Conservation (phyloP, 73 alveolate species). For the Uronychia binucleata region DNA sequence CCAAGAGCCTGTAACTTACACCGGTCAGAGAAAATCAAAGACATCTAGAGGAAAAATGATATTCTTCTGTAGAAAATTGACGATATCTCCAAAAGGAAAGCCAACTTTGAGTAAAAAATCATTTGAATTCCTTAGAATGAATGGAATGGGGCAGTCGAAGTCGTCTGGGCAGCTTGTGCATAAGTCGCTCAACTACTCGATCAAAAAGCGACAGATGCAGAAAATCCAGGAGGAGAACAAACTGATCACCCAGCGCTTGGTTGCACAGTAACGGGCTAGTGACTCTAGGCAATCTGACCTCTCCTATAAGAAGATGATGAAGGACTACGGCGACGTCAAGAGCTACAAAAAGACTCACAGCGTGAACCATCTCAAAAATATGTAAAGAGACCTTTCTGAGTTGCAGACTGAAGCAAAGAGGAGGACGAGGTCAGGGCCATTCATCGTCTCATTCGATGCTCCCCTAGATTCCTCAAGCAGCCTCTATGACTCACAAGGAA, state of each 20-base stretch:
- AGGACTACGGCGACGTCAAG: background rate
- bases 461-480: no score
- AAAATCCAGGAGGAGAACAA: background rate
- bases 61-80: background rate
- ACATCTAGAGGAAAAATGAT: background rate
- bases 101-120: background rate
- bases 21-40: background rate
- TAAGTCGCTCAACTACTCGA: background rate
- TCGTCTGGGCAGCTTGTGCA: background rate
- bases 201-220: background rate
- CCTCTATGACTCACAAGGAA: no score
- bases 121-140: background rate
- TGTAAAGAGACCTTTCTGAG: no score
- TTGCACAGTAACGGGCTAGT: background rate
- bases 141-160: background rate
- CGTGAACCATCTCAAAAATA: no score
- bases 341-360: no score
- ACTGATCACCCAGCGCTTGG: background rate
- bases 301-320: background rate
- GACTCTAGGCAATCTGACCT: background rate
- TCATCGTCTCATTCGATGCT: no score
- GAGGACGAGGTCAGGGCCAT: no score
- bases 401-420: no score
- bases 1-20: background rate
- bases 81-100: background rate